Base-by-base conservation (phyloP, 805 yeast genomes). In the Lipomyces sp. region DNA sequence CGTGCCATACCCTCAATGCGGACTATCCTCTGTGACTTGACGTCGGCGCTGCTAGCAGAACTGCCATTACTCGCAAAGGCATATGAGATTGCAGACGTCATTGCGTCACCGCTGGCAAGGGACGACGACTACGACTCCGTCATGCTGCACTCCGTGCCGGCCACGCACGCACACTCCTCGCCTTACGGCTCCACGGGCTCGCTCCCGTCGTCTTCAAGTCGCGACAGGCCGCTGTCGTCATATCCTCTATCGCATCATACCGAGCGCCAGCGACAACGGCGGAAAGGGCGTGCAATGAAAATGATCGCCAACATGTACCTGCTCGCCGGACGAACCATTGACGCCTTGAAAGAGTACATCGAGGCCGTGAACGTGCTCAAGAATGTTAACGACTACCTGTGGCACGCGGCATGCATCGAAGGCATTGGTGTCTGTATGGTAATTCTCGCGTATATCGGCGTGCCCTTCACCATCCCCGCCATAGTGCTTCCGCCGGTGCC, bases 331-430 rank as follows among this genome's bases (percentile, higher is more conserved):
- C 79, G 85, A 46, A 74, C 84, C 39, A 65, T 74, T 14, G 86
- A 82, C 50, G 95, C 97, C 0, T 64, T 90, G 47, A 72, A 74
- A 22, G 80, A 81, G 51, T 83, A 89, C 60, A 77, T 82, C n/a
- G 95, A 89, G 36, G 82, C 96, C 0, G 74, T 84, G 1, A 61
- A 71, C 2, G 69, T 76, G 22, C 68, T 88, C 47, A 80, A 79
- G 53, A 73, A 78, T 11, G 73, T 82, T 1, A 80, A 80, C 44
- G 98, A 93, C 65, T 77, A 78, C 61, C 70, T 93, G 7, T 93
- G 98, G 98, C 73, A 87, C 13, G 98, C 84, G 0, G 83, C 91
- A 26, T 81, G 96, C 0, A 65, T 91, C n/a, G 96, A 89, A 60
- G 87, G 90, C 0, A 70, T 89, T 10, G 84, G 84, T 0, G 80